Evolutionary conservation across 164 flowering plant species (phyloP).

Genomic region (Stephania japonica): DNA sequence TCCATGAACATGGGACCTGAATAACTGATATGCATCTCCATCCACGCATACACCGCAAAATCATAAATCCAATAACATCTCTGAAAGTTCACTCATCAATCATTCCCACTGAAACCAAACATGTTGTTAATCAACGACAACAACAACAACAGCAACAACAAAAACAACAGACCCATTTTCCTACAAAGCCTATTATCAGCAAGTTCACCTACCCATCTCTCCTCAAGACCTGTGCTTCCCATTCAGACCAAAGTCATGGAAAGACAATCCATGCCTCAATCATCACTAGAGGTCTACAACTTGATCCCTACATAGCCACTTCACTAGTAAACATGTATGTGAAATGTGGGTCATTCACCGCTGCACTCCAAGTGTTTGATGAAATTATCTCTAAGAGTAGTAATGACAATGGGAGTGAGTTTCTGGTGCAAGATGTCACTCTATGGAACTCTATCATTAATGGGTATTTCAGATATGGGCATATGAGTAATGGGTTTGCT

Average conservation of each 20-base stretch:
- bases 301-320: conserved; percentile 41
- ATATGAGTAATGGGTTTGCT: conserved; percentile 27
- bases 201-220: conserved; percentile 49
- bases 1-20: too few relatives aligned
- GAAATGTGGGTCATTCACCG: conserved; percentile 40
- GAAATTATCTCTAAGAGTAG: conserved; percentile 16
- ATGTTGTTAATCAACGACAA: conserved; percentile 13
- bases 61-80: too few relatives aligned
- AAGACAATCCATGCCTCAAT: conserved; percentile 35
- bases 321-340: conserved; percentile 53
- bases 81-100: too few relatives aligned
- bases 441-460: conserved; percentile 62
- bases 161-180: conserved; percentile 7
- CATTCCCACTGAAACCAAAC: too few relatives aligned
- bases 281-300: conserved; percentile 34
- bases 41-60: too few relatives aligned
- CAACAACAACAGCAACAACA: conserved; percentile 13
- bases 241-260: conserved; percentile 34
- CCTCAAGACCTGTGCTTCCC: conserved; percentile 50
- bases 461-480: conserved; percentile 41
- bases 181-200: conserved; percentile 7
- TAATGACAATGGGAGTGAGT: background rate
- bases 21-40: too few relatives aligned
- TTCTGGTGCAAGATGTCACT: conserved; percentile 32
- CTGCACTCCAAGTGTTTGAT: conserved; percentile 52